Conservation (phyloP, 805 yeast genomes). For the Schwanniomyces sp. region DNA sequence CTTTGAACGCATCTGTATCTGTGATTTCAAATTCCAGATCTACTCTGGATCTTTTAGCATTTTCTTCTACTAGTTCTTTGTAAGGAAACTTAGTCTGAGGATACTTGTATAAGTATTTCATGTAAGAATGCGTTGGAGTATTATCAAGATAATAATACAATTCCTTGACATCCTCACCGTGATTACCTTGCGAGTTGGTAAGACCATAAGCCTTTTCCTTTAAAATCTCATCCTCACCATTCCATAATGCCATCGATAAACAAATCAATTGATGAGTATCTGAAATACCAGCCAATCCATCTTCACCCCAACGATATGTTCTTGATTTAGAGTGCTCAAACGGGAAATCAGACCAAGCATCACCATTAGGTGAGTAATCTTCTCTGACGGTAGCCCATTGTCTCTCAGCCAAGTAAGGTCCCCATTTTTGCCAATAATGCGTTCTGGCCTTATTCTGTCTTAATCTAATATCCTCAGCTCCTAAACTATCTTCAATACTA, state of each 20-base stretch:
- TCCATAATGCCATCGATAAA: slow-evolving; percentile 86
- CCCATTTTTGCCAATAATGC: slow-evolving; percentile 85
- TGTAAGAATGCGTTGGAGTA: slow-evolving; percentile 89
- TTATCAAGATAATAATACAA: slow-evolving; percentile 83
- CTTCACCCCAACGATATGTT: slow-evolving; percentile 94
- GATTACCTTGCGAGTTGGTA: slow-evolving; percentile 92
- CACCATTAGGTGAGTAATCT: slow-evolving; percentile 82
- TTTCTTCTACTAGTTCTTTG: slow-evolving; percentile 66
- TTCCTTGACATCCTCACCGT: slow-evolving; percentile 94
- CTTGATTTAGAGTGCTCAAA: slow-evolving; percentile 81
- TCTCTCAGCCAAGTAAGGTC: slow-evolving; percentile 85
- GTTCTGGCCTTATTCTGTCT: slow-evolving; percentile 27
- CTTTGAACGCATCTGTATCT: slow-evolving; percentile 77
- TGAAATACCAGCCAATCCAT: slow-evolving; percentile 86
- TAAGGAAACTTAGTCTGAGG: slow-evolving; percentile 89
- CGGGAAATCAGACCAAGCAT: slow-evolving; percentile 88
- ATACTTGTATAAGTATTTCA: slow-evolving; percentile 88
- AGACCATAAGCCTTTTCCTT: slow-evolving; percentile 87
- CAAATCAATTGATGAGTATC: slow-evolving; percentile 80
- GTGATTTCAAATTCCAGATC: slow-evolving; percentile 79
- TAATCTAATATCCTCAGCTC: slow-evolving; percentile 41
- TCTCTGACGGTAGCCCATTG: slow-evolving; percentile 88
- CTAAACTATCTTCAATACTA: slow-evolving; percentile 10
- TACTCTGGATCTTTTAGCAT: slow-evolving; percentile 59
- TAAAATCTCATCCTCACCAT: slow-evolving; percentile 79